These are phyloP conservation scores for Avena eriantha DNA, from an alignment of 176 grass and related monocot species.

Conservation along the genomic window DNA sequence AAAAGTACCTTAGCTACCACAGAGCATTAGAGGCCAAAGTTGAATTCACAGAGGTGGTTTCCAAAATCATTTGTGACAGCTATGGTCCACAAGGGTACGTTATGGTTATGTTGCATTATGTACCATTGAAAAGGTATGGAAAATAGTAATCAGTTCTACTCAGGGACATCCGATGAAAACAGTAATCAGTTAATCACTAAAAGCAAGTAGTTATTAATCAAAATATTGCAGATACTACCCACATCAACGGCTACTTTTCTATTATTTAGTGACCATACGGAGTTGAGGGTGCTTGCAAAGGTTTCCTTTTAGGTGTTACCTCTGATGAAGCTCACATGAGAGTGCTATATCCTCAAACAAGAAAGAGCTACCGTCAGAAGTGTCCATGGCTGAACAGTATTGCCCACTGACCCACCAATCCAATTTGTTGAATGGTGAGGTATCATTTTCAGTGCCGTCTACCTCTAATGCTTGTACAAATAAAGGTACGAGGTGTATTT, in stretches of 20 bases:
- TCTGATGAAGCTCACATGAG: constrained; percentile 57
- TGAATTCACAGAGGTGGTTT: constrained; percentile 25
- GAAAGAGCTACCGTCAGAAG: constrained; percentile 53
- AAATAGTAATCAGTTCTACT: constrained; percentile 3
- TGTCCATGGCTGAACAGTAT: constrained; percentile 67
- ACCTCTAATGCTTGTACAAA: constrained; percentile 64
- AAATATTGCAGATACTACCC: neutral
- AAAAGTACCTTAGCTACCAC: constrained; percentile 7
- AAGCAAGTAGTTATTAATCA: constrained; percentile 11
- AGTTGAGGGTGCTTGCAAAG: neutral
- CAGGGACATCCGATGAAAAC: neutral
- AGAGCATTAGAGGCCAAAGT: constrained; percentile 13
- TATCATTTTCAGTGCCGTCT: constrained; percentile 50
- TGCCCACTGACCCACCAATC: constrained; percentile 53
- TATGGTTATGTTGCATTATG: constrained; percentile 3
- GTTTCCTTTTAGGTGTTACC: constrained; percentile 42
- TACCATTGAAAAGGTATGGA: constrained; percentile 4
- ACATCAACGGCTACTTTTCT: constrained; percentile 5
- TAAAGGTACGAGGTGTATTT: constrained; percentile 68
- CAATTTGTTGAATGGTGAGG: constrained; percentile 54
- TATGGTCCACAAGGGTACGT: neutral
- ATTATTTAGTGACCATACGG: neutral
- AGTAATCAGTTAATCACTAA: constrained; percentile 31
- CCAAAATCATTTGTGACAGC: constrained; percentile 4
- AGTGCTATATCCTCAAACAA: constrained; percentile 58